Base-by-base conservation (phyloP, 1,284 basidiomycete species). In the Fistulina hepatica region DNA sequence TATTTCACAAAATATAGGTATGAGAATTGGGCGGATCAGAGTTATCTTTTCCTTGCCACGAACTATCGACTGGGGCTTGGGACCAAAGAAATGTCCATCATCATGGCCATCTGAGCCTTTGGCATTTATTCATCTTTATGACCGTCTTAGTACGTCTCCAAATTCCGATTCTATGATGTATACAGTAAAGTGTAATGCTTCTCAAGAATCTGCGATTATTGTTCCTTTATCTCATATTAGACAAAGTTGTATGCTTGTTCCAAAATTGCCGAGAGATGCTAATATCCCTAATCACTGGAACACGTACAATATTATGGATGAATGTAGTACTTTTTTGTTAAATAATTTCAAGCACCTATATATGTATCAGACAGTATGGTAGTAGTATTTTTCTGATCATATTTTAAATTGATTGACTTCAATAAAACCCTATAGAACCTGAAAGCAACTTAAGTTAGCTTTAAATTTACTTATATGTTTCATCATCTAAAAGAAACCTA, bases 301-400 rank as follows among this genome's bases (percentile, higher is more conserved):
- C 4, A 10, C 38, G 1, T 23, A 40, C n/a, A 40, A 28, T 23
- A 27, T 40, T 3, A 13, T 40, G 5, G 33, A 40, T 24, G 2
- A 11, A 9, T 40, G 33, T 31, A 6, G 1, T 9, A 7, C 8
- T 9, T 35, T 40, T n/a, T 40, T 28, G 21, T 8, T 34, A 21
- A 40, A 38, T 17, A 38, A 38, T 16, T 38, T 21, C 28, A 16
- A 27, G 12, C 20, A 21, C 7, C 21, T 32, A 4, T 37, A 37
- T 17, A 21, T 30, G 4, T 37, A 37, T n/a, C 24, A 37, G 27
- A 22, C 28, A 5, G 22, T 31, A 21, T 32, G 36, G 36, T 38
- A 23, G 25, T 19, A 13, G 17, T n/a, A n/a, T n/a, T n/a, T n/a
- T n/a, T n/a, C n/a, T n/a, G n/a, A n/a, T n/a, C n/a, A n/a, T n/a